Base-by-base conservation (phyloP, 257 asterid species). In the Scutellaria minor region DNA sequence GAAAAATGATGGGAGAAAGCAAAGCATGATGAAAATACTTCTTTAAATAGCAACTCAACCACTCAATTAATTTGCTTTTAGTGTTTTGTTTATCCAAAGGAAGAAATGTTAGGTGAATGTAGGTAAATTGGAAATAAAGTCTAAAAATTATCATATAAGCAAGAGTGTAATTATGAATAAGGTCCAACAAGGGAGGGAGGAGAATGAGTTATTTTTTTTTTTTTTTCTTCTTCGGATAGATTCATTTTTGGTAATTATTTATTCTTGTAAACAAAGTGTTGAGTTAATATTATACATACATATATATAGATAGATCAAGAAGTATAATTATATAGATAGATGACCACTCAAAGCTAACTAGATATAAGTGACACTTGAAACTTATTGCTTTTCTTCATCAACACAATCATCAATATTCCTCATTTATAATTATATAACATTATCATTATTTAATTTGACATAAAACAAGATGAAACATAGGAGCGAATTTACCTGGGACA, bases 401-500 rank as follows among this genome's bases (percentile, higher is more conserved):
- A 63, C 57, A 64, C 15, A 58, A 61, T 78, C 15, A 68, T 75
- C 12, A 11, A 57, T 6, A 10, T 56, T 22, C 60, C 12, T 1
- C 12, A 63, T 5, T 2, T 15, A 59, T 27, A 27, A 27, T 27
- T 27, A 27, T 27, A 27, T 27, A 27, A 27, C 35, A 27, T 27
- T 27, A 27, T 3, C 18, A 18, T 2, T 27, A 27, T 3, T 27
- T 27, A 27, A 27, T 27, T 27, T 27, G 1, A 27, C 35, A 27
- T 27, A 27, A 27, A 27, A 27, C 0, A 27, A 27, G 35, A 27
- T 27, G 1, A 18, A 18, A 18, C 18, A 18, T 18, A 18, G 0
- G 18, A 18, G 6, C 3, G 64, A 40, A 15, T n/a, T 75, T 86
- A 93, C 98, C 97, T 89, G 87, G 0, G 95, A 86, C 72, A 91